Evolutionary conservation across 169 alveolate genomes (phyloP).

Genomic region (Besnoitia besnoiti): DNA sequence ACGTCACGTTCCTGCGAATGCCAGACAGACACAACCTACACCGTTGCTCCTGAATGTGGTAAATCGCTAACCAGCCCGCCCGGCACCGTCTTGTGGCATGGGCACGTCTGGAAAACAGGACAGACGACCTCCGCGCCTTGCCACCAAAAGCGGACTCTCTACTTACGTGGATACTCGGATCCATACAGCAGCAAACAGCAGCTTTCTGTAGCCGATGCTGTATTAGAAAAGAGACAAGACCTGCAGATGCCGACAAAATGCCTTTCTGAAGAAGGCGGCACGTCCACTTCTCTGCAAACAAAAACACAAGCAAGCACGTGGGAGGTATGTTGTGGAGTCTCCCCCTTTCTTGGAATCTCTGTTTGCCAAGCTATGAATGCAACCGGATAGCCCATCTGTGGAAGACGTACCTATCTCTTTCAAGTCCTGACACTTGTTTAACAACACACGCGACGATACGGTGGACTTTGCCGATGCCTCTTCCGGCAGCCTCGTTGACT

Average conservation of each 20-base stretch:
- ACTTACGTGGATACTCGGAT: background rate
- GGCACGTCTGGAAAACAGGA: no score
- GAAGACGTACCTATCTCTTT: background rate
- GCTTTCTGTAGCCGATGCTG: background rate
- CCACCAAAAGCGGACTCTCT: background rate
- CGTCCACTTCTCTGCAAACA: constrained; percentile 9
- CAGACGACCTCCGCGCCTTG: no score
- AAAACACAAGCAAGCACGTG: background rate
- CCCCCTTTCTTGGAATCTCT: background rate
- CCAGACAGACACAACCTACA: background rate
- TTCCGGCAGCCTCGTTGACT: background rate
- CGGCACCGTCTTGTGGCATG: no score
- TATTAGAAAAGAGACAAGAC: background rate
- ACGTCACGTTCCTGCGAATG: constrained; percentile 1
- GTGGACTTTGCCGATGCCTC: no score
- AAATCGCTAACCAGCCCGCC: no score
- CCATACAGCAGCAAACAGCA: constrained; percentile 1
- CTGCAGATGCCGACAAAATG: background rate
- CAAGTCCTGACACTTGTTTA: no score
- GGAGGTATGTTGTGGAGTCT: background rate
- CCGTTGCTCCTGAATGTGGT: no score
- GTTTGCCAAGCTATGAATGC: no score
- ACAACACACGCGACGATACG: no score
- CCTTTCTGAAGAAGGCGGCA: constrained; percentile 15
- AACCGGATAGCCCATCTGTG: no score